These are phyloP conservation scores for Stephania cephalantha DNA, from an alignment of 164 flowering plant genomes.

Conservation along the genomic window DNA sequence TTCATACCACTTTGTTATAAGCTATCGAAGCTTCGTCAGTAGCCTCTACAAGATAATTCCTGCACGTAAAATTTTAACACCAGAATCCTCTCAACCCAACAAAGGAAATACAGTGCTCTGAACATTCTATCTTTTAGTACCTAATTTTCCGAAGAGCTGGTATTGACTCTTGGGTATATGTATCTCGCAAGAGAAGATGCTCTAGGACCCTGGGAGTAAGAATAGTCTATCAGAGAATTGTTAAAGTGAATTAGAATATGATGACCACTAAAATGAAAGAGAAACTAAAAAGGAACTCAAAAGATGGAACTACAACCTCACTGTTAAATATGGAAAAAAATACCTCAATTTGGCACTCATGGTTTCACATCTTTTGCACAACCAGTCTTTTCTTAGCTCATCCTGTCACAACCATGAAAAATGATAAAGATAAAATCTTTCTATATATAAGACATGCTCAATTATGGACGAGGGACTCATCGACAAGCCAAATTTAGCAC, in stretches of 20 bases:
- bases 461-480: neutral
- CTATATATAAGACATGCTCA: neutral
- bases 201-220: conserved; percentile 53
- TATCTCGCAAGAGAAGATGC: conserved; percentile 71
- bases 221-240: neutral
- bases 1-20: conserved; percentile 79
- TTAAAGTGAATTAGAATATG: neutral
- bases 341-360: conserved; percentile 94
- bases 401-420: conserved; percentile 39
- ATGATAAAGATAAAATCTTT: neutral
- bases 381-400: conserved; percentile 81
- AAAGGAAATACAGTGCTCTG: neutral
- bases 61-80: conserved; percentile 25
- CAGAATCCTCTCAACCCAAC: neutral
- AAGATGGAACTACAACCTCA: neutral
- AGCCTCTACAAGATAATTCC: conserved; percentile 85
- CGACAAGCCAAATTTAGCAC: neutral
- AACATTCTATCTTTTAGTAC: conserved; percentile 26
- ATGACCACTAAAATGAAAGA: neutral
- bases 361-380: conserved; percentile 89
- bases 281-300: neutral
- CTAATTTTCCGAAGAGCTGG: conserved; percentile 91
- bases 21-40: conserved; percentile 94
- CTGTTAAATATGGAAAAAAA: conserved; percentile 1
- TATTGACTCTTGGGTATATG: conserved; percentile 79